Evolutionary conservation across 2,329 filamentous ascomycete species (phyloP).

Genomic region (Diaporthe citriasiana): DNA sequence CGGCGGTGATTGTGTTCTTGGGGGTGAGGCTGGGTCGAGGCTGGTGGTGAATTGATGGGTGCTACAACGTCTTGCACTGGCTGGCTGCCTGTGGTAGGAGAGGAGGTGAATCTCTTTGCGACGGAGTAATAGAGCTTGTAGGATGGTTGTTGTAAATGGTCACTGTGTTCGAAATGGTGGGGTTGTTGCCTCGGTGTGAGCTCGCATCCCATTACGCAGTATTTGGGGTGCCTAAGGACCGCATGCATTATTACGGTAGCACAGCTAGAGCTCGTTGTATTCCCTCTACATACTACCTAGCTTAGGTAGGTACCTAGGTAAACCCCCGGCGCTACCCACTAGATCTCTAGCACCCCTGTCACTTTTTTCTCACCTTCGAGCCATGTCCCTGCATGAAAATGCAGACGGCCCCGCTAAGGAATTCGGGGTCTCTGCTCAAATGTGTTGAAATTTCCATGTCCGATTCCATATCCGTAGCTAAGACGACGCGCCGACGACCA

Average conservation of each 20-base stretch:
- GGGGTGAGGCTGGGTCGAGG: neutral
- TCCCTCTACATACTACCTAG: too few species aligned
- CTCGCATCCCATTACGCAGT: neutral
- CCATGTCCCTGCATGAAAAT: conserved; percentile 35
- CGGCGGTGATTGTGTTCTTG: neutral
- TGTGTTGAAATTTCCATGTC: conserved; percentile 34
- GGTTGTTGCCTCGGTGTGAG: conserved; percentile 7
- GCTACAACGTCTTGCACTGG: neutral
- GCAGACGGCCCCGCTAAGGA: conserved; percentile 32
- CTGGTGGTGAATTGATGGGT: neutral
- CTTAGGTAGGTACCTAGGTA: neutral
- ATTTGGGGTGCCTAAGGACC: neutral
- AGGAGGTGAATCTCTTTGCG: neutral
- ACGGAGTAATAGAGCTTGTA: neutral
- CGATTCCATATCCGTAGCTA: conserved; percentile 32
- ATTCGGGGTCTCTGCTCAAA: too few species aligned
- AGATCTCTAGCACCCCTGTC: conserved; percentile 43
- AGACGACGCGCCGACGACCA: conserved; percentile 28
- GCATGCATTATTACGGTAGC: too few species aligned
- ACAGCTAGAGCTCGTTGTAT: too few species aligned
- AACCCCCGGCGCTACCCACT: neutral
- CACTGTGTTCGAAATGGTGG: neutral
- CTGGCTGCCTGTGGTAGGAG: too few species aligned
- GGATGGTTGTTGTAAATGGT: neutral
- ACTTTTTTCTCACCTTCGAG: conserved; percentile 29